Evolutionary conservation across 164 flowering plant species (phyloP).

Genomic region (Vitis rupestris): DNA sequence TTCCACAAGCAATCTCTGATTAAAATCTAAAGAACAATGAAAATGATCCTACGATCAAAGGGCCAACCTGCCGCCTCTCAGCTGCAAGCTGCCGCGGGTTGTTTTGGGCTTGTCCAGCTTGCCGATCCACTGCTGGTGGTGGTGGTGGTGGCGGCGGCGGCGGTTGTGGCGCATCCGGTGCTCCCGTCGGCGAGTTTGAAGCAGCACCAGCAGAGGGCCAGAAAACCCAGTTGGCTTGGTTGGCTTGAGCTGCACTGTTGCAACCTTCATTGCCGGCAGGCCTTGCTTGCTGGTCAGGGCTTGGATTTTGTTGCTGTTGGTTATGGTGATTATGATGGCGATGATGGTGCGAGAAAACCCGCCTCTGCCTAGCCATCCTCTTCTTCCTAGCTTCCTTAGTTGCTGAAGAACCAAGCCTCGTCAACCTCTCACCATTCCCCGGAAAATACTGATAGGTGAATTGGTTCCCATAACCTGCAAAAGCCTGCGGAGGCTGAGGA

Average conservation of each 20-base stretch:
- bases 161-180: conserved; percentile 1
- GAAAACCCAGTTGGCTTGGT: conserved; percentile 47
- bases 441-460: conserved; percentile 35
- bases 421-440: conserved; percentile 35
- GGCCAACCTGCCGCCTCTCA: conserved; percentile 58
- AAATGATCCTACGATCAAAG: not conserved
- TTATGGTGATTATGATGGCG: conserved; percentile 22
- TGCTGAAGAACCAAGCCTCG: conserved; percentile 65
- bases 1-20: too few relatives aligned
- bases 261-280: conserved; percentile 24
- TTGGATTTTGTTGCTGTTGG: conserved; percentile 23
- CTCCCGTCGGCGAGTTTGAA: conserved; percentile 11
- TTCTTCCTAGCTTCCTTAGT: conserved; percentile 95
- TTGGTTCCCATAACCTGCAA: conserved; percentile 27
- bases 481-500: conserved; percentile 10
- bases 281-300: conserved; percentile 27
- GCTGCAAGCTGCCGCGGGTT: conserved; percentile 34
- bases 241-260: conserved; percentile 20
- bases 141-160: not conserved
- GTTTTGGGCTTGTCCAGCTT: conserved; percentile 31
- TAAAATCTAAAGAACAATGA: too few relatives aligned
- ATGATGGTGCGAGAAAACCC: conserved; percentile 52
- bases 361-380: conserved; percentile 85
- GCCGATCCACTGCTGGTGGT: conserved; percentile 12
- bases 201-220: conserved; percentile 37